phyloP scores from a whole-genome alignment of 2,329 filamentous ascomycete genomes.

The Pseudopithomyces chartarum region DNA sequence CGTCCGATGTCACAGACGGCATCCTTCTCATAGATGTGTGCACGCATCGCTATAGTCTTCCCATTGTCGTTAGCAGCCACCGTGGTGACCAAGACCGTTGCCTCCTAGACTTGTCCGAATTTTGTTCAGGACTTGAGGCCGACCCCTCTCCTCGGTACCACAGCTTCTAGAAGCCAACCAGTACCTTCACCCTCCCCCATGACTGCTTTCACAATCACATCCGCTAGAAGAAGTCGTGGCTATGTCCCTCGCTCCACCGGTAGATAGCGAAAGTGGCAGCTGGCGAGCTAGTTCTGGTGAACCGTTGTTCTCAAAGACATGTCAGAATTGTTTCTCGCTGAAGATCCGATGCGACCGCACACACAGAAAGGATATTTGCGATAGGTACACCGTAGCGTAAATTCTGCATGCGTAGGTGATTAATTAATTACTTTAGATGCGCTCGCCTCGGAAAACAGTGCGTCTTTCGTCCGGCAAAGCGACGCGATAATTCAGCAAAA shows the following conservation, averaged over 20 bases:
- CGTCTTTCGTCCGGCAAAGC: conserved; percentile 41
- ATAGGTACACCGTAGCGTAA: conserved; percentile 18
- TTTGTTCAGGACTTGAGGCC: neutral
- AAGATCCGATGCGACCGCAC: conserved; percentile 40
- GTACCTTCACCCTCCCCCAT: neutral
- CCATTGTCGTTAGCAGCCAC: neutral
- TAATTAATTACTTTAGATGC: conserved; percentile 31
- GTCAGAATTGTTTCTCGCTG: conserved; percentile 38
- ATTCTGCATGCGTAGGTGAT: neutral
- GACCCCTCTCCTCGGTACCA: neutral
- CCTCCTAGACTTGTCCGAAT: neutral
- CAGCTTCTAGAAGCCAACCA: neutral
- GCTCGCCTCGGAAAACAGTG: conserved; percentile 44
- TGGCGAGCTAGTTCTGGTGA: conserved; percentile 13
- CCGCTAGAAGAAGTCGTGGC: neutral
- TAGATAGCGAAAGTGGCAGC: conserved; percentile 9
- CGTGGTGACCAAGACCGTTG: neutral
- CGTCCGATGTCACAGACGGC: too few species aligned
- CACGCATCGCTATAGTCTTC: neutral
- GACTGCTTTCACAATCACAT: neutral
- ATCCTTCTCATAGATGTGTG: too few species aligned
- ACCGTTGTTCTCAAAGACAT: conserved; percentile 34
- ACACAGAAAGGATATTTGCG: conserved; percentile 32
- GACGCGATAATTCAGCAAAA: conserved; percentile 44
- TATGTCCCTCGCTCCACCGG: conserved; percentile 14